These are phyloP conservation scores for Leptographium galeiforme DNA, from an alignment of 2,329 filamentous ascomycete genomes.

Conservation along the genomic window DNA sequence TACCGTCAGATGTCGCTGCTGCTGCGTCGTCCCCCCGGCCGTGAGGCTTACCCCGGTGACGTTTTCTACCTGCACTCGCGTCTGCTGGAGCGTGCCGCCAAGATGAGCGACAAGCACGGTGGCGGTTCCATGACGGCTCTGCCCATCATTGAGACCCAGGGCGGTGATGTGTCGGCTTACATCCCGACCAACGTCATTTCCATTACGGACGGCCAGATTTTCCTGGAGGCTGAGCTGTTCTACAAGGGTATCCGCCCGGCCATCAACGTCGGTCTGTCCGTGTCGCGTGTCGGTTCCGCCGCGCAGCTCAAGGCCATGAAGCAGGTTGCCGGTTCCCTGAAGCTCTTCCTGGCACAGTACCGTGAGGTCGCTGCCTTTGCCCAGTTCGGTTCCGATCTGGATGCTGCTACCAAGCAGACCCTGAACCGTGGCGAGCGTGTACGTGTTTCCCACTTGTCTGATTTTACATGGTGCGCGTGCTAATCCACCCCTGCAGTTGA, in stretches of 20 bases:
- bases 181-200: slow-evolving; percentile 99
- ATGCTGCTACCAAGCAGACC: slow-evolving; percentile 98
- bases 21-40: slow-evolving; percentile 91
- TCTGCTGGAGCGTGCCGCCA: slow-evolving; percentile 97
- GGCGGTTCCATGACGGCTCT: slow-evolving; percentile 95
- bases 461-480: background rate
- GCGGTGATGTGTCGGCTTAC: slow-evolving; percentile 99
- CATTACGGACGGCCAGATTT: slow-evolving; percentile 99
- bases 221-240: slow-evolving; percentile 98
- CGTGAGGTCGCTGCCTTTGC: slow-evolving; percentile 99
- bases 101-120: slow-evolving; percentile 93
- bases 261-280: slow-evolving; percentile 99
- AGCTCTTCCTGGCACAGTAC: slow-evolving; percentile 99
- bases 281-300: slow-evolving; percentile 98
- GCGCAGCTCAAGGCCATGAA: slow-evolving; percentile 99
- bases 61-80: slow-evolving; percentile 99
- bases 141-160: slow-evolving; percentile 97
- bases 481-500: slow-evolving; percentile 41
- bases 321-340: slow-evolving; percentile 98
- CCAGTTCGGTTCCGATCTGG: slow-evolving; percentile 99
- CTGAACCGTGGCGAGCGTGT: slow-evolving; percentile 95
- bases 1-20: slow-evolving; percentile 99
- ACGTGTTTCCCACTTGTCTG: slow-evolving; percentile 25
- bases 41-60: slow-evolving; percentile 98
- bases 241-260: slow-evolving; percentile 99